These are phyloP conservation scores for Arthrobotrys sinensis DNA, from an alignment of 2,329 filamentous ascomycete species.

Conservation along the genomic window DNA sequence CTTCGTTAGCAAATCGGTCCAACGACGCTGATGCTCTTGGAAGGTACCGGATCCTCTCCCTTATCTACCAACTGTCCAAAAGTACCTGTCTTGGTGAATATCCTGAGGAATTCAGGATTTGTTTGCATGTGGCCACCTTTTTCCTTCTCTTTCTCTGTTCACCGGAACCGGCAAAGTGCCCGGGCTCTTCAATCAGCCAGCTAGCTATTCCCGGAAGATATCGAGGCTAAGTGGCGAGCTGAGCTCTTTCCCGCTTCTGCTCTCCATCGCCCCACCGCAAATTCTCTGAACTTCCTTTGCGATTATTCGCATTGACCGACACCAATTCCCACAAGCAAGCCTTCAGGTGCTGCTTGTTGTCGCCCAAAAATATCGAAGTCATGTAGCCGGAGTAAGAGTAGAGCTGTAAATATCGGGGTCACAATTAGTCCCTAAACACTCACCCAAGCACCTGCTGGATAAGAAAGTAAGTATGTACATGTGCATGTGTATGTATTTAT, in stretches of 20 bases:
- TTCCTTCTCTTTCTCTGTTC: slow-evolving; percentile 3
- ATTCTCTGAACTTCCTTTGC: neutral
- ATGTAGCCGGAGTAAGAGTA: too few relatives aligned
- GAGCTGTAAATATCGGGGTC: too few relatives aligned
- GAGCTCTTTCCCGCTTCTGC: slow-evolving; percentile 42
- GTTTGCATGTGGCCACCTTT: slow-evolving; percentile 29
- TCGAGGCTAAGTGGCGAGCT: slow-evolving; percentile 33
- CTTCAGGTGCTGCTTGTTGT: too few relatives aligned
- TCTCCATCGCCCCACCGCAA: slow-evolving; percentile 3
- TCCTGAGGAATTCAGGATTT: slow-evolving; percentile 25
- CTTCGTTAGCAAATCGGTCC: neutral
- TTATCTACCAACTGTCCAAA: slow-evolving; percentile 15
- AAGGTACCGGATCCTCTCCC: slow-evolving; percentile 30
- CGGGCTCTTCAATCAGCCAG: slow-evolving; percentile 22
- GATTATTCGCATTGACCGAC: neutral
- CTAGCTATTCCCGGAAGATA: slow-evolving; percentile 44
- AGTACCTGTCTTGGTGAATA: slow-evolving; percentile 26
- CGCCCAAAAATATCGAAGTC: too few relatives aligned
- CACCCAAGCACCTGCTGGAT: too few relatives aligned
- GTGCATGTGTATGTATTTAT: too few relatives aligned
- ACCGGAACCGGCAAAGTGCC: slow-evolving; percentile 54
- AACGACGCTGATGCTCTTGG: slow-evolving; percentile 28
- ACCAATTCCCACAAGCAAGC: neutral
- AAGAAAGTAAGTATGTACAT: too few relatives aligned
- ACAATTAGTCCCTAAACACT: too few relatives aligned